Percentiles rank a stretch among this genome's conserved stretches.
Conservation (phyloP, 202 grass and related monocot genomes). For the Elaeis oleifera region DNA sequence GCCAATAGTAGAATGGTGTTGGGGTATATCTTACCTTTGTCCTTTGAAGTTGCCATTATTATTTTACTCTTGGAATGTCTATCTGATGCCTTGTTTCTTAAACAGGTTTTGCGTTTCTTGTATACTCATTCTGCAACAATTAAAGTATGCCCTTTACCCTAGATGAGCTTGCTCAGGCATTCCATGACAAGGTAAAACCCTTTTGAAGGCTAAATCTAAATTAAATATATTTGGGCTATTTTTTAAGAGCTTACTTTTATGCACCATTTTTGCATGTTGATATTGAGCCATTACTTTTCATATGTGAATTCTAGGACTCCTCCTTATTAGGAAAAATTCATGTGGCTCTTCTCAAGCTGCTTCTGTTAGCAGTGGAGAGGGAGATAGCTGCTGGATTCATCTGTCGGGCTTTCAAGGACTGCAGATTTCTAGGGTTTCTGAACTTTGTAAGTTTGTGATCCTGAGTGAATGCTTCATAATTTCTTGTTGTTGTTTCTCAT, state of each 20-base stretch:
- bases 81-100: conserved; percentile 1
- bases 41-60: too few species aligned
- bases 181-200: conserved; percentile 82
- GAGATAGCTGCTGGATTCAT: conserved; percentile 35
- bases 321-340: conserved; percentile 77
- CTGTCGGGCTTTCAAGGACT: conserved; percentile 64
- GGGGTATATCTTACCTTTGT: too few species aligned
- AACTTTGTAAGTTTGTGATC: conserved; percentile 76
- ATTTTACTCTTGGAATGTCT: too few species aligned
- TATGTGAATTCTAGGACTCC: conserved; percentile 49
- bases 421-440: conserved; percentile 67
- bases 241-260: not conserved
- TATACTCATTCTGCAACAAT: conserved; percentile 51
- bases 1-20: too few species aligned
- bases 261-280: not conserved
- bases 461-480: not conserved
- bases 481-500: too few species aligned
- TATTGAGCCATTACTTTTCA: conserved; percentile 16
- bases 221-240: conserved; percentile 1
- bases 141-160: conserved; percentile 61
- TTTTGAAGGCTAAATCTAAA: conserved; percentile 6
- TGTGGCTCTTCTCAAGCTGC: conserved; percentile 71
- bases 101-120: conserved; percentile 71
- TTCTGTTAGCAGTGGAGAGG: conserved; percentile 55
- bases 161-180: conserved; percentile 87